These are phyloP conservation scores for Malus hybrid DNA, from an alignment of 331 rosid species.

Conservation along the genomic window DNA sequence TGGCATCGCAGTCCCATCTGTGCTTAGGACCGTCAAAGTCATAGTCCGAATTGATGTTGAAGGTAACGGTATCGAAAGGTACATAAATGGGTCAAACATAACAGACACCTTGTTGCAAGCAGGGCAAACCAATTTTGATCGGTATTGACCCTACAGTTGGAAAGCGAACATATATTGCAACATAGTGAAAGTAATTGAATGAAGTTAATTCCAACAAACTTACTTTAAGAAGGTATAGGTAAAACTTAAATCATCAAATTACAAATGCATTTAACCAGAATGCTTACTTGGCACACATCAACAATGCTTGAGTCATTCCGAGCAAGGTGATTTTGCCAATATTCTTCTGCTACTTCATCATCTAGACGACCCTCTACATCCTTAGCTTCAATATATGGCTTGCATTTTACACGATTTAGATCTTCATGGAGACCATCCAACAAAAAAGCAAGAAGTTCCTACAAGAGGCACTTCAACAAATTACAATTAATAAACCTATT, in stretches of 20 bases:
- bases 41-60: conserved; percentile 57
- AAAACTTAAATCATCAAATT: not conserved
- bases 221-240: not conserved
- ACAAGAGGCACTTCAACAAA: conserved; percentile 22
- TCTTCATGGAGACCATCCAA: conserved; percentile 93
- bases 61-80: conserved; percentile 80
- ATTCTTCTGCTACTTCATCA: conserved; percentile 79
- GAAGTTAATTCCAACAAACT: not conserved
- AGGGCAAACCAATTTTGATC: conserved; percentile 79
- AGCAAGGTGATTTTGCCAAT: conserved; percentile 86
- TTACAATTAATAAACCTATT: conserved; percentile 11
- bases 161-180: conserved; percentile 17
- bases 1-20: conserved; percentile 55
- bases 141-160: conserved; percentile 65
- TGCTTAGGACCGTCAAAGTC: conserved; percentile 58
- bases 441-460: conserved; percentile 92
- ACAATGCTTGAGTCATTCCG: conserved; percentile 77
- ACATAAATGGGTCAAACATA: conserved; percentile 94
- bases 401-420: conserved; percentile 77
- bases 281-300: conserved; percentile 73
- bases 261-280: not conserved
- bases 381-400: conserved; percentile 72
- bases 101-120: conserved; percentile 64
- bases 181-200: not conserved
- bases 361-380: conserved; percentile 65